Conservation (phyloP, 2,329 filamentous ascomycete genomes). For the Colletotrichum acutatum region DNA sequence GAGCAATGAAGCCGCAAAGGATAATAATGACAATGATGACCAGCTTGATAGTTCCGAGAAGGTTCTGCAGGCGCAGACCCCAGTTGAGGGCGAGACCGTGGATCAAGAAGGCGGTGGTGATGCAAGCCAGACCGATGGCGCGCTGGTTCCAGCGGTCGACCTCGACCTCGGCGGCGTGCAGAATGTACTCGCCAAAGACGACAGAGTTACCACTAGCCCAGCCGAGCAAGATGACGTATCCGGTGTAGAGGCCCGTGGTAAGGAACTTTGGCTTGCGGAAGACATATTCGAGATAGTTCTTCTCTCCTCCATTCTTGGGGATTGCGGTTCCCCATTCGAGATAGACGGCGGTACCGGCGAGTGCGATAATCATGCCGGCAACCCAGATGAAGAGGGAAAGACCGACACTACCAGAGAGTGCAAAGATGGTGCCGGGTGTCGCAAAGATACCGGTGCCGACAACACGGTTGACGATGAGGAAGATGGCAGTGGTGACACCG, state of each 20-base stretch:
- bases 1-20: conserved; percentile 69
- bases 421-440: conserved; percentile 68
- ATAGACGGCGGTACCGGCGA: conserved; percentile 71
- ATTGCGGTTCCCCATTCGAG: conserved; percentile 74
- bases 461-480: conserved; percentile 73
- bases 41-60: conserved; percentile 75
- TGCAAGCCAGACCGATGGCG: conserved; percentile 72
- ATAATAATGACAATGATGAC: conserved; percentile 73
- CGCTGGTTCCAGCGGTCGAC: conserved; percentile 75
- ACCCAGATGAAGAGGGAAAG: conserved; percentile 73
- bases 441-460: conserved; percentile 76
- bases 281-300: conserved; percentile 75
- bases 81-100: conserved; percentile 73
- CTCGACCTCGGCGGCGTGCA: conserved; percentile 71
- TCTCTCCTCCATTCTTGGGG: conserved; percentile 73
- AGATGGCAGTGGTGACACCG: conserved; percentile 63
- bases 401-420: conserved; percentile 69
- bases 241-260: conserved; percentile 68
- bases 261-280: conserved; percentile 71
- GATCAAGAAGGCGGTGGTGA: conserved; percentile 73
- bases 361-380: conserved; percentile 69
- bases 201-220: conserved; percentile 76
- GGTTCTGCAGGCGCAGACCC: conserved; percentile 75
- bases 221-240: conserved; percentile 71
- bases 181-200: conserved; percentile 77